A percentile compares a stretch with the other conserved stretches of the same genome.
phyloP scores from a whole-genome alignment of 805 yeast genomes.

The Diddensiella santjacobensis region DNA sequence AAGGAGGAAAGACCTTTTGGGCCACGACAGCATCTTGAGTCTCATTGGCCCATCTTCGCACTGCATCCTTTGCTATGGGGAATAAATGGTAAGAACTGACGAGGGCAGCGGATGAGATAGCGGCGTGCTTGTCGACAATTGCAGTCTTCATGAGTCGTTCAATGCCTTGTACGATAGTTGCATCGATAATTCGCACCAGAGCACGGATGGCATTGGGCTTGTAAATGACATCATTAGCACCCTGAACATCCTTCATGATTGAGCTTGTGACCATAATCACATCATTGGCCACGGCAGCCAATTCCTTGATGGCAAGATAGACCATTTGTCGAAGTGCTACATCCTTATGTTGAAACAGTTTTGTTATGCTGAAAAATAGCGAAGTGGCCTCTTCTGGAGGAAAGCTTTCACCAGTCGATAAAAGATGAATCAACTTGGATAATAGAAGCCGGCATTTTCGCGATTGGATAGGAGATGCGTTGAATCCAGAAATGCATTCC shows the following conservation, averaged over 20 bases:
- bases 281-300: slow-evolving; percentile 79
- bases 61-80: slow-evolving; percentile 87
- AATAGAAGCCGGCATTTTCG: slow-evolving; percentile 79
- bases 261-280: slow-evolving; percentile 97
- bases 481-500: slow-evolving; percentile 89
- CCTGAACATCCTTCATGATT: slow-evolving; percentile 96
- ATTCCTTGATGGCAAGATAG: slow-evolving; percentile 89
- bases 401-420: slow-evolving; percentile 83
- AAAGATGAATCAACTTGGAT: slow-evolving; percentile 75
- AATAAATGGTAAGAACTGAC: slow-evolving; percentile 85
- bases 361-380: slow-evolving; percentile 88
- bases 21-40: slow-evolving; percentile 84
- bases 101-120: slow-evolving; percentile 89
- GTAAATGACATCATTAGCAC: slow-evolving; percentile 68
- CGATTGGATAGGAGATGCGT: slow-evolving; percentile 84
- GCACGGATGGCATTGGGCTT: slow-evolving; percentile 96
- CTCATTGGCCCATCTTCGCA: slow-evolving; percentile 91
- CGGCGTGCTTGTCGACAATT: slow-evolving; percentile 84
- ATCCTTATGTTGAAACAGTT: slow-evolving; percentile 89
- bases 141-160: slow-evolving; percentile 91
- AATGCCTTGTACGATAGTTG: slow-evolving; percentile 78
- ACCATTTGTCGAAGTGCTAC: slow-evolving; percentile 86
- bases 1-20: slow-evolving; percentile 39
- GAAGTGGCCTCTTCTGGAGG: slow-evolving; percentile 88
- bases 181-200: slow-evolving; percentile 82